Conservation (phyloP, 176 grass and related monocot genomes). For the Echinochloa phyllopogon region DNA sequence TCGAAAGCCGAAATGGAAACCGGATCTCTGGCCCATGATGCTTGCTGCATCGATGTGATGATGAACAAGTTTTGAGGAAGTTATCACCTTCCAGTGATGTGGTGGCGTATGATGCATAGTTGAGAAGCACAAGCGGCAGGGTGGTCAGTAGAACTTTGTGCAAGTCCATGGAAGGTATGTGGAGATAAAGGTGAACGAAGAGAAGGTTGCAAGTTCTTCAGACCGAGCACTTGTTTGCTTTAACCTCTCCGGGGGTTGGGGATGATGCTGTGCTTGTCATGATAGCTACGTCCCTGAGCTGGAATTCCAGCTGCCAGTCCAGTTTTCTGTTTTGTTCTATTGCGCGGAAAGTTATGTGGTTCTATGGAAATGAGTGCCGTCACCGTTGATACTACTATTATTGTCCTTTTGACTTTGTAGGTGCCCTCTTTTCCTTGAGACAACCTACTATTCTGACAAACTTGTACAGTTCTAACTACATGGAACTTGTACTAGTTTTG, state of each 20-base stretch:
- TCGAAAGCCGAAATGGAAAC: conserved; percentile 42
- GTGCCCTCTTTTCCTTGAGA: no score
- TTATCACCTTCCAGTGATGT: conserved; percentile 19
- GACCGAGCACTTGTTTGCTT: neutral
- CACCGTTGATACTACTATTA: no score
- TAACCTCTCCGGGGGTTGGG: neutral
- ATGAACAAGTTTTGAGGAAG: conserved; percentile 44
- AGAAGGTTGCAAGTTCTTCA: neutral
- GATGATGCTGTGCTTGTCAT: neutral
- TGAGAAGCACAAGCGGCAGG: conserved; percentile 26
- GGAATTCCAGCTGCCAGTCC: conserved; percentile 7
- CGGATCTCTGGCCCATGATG: conserved; percentile 48
- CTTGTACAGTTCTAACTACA: no score
- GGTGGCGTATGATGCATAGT: neutral
- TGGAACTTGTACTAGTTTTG: no score
- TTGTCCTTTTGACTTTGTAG: no score
- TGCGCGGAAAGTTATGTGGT: neutral
- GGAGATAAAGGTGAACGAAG: conserved; percentile 8
- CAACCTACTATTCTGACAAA: no score
- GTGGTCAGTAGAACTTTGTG: neutral
- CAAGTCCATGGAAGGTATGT: neutral
- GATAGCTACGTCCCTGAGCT: neutral
- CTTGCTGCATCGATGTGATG: conserved; percentile 28
- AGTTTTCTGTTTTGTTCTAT: neutral
- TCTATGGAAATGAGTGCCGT: neutral